Evolutionary conservation across 495 filamentous ascomycete genomes (phyloP), one percentile per base, ranked within the genome.

Genomic region (Penicillium egyptiacum): DNA sequence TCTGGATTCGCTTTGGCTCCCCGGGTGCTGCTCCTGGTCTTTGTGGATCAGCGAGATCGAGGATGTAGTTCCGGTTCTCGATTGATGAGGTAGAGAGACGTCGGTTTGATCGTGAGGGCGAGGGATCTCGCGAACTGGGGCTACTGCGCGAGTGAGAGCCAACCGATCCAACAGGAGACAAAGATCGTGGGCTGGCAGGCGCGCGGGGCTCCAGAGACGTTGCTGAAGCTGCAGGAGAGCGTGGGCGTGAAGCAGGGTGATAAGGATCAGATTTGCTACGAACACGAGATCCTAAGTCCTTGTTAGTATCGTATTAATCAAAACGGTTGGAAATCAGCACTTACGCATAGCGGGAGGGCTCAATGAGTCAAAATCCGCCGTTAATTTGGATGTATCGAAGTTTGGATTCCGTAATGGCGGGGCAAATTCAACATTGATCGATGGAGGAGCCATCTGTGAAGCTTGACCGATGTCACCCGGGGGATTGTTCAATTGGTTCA

Each of bases 391-490:
- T 40, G 83, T 85, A 46, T 89, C 88, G 62, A 95, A 91, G 49
- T 81, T 86, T 22, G 77, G 82, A 63, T 83, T 86, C 46, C 81
- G 77, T 11, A 90, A 82, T n/a, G 91, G 91, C 22, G 93, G 93
- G 5, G 93, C 94, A 70, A 91, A 91, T 68, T 96, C 87, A 61
- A 98, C 91, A 64, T 92, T 94, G 68, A 98, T 97, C 41, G 91
- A 89, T 0, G 91, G 91, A 33, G 91, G 89, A 7, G 86, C 86
- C 77, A 92, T 89, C 59, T 89, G 84, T 35, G 87, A 86, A 10
- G 84, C 82, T 58, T 86, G 82, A n/a, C 83, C 83, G 62, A 88
- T 82, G 44, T 88, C 87, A 41, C 74, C 74, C 50, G 72, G 76
- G 22, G 61, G 60, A 37, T 65, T 61, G 45, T 68, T 68, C 47